Conservation (phyloP, 2,329 filamentous ascomycete genomes). For the Sporothrix luriei region DNA sequence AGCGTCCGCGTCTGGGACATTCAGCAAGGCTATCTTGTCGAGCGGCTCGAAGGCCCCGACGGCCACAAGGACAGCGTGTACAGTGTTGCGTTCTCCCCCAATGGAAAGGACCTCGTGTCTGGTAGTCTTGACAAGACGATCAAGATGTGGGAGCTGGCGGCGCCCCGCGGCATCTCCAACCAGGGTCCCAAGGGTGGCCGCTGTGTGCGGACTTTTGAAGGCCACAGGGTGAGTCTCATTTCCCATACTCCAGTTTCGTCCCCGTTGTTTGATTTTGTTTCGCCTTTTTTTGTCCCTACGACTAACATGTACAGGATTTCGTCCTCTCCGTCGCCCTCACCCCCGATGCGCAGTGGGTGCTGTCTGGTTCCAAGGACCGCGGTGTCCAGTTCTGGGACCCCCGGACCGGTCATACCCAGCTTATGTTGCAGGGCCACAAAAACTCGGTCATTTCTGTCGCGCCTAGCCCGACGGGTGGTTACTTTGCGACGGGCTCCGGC, state of each 20-base stretch:
- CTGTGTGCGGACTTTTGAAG: constrained; percentile 95
- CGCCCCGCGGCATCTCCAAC: constrained; percentile 67
- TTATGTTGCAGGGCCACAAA: constrained; percentile 99
- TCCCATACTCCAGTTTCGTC: neutral
- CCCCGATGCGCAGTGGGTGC: constrained; percentile 91
- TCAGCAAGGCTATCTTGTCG: constrained; percentile 78
- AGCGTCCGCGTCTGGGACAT: constrained; percentile 98
- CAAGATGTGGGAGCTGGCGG: constrained; percentile 96
- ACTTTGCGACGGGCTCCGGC: constrained; percentile 94
- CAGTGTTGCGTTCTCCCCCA: constrained; percentile 92
- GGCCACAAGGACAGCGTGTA: constrained; percentile 98
- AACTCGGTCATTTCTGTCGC: constrained; percentile 98
- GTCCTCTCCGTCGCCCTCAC: constrained; percentile 94
- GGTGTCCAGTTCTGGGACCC: constrained; percentile 99
- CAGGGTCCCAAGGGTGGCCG: constrained; percentile 79
- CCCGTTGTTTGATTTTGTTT: neutral
- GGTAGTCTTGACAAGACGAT: constrained; percentile 97
- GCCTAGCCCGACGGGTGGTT: constrained; percentile 81
- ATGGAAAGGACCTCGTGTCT: constrained; percentile 87
- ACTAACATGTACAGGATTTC: constrained; percentile 68
- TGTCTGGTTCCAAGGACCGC: constrained; percentile 95
- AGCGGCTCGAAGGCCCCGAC: constrained; percentile 87
- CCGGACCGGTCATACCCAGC: constrained; percentile 85
- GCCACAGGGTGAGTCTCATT: constrained; percentile 71
- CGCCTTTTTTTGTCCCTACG: neutral